Conservation (phyloP, 495 filamentous ascomycete species). For the Alectoria sarmentosa region DNA sequence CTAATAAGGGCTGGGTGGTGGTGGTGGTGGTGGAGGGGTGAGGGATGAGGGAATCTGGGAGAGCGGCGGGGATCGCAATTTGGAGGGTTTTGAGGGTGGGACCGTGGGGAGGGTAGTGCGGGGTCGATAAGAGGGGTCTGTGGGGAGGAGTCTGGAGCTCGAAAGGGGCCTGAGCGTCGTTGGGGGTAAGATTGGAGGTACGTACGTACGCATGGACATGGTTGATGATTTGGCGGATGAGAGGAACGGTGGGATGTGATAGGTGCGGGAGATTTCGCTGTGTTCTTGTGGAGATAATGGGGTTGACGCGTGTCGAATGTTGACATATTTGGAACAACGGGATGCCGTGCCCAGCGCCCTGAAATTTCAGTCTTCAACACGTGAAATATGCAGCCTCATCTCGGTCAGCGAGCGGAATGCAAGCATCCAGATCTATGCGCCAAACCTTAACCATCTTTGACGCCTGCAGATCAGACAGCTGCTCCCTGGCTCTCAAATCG, state of each 20-base stretch:
- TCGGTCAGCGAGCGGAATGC: background rate
- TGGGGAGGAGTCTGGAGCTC: background rate
- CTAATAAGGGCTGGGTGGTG: too few species aligned
- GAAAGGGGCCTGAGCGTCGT: constrained; percentile 4
- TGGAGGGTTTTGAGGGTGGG: background rate
- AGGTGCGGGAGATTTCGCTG: background rate
- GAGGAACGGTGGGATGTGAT: background rate
- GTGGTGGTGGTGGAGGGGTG: too few species aligned
- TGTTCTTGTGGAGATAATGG: background rate
- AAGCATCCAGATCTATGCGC: background rate
- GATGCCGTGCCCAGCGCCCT: background rate
- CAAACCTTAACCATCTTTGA: background rate
- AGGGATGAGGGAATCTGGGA: background rate
- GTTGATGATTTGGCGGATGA: constrained; percentile 3
- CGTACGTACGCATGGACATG: background rate
- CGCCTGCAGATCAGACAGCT: background rate
- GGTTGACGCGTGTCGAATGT: background rate
- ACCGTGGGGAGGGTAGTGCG: background rate
- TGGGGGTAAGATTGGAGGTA: background rate
- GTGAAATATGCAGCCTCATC: background rate
- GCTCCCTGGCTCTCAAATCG: background rate
- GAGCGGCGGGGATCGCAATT: background rate
- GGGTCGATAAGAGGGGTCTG: background rate
- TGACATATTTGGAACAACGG: background rate
- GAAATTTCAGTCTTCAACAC: background rate